A percentile compares a stretch with the other conserved stretches of the same genome.
Conservation (phyloP, 2,329 filamentous ascomycete species). For the Colletotrichum limetticola region DNA sequence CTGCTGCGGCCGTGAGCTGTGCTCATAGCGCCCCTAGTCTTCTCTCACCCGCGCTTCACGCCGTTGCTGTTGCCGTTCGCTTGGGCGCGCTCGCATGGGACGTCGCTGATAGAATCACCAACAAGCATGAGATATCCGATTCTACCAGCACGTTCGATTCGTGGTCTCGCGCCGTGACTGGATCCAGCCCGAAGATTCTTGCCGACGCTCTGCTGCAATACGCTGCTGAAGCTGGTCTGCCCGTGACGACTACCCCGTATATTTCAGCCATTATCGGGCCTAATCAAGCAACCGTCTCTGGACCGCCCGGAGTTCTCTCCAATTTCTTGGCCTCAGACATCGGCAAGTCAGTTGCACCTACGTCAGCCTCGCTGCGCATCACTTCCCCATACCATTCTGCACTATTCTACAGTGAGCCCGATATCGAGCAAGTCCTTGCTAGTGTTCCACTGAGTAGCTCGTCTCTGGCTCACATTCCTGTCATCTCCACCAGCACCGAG, state of each 20-base stretch:
- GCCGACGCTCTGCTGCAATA: slow-evolving; percentile 2
- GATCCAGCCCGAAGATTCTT: background rate
- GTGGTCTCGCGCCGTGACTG: slow-evolving; percentile 1
- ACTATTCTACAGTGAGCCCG: background rate
- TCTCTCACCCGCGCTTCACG: background rate
- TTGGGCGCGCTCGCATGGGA: slow-evolving; percentile 1
- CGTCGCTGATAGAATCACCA: background rate
- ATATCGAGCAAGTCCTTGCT: background rate
- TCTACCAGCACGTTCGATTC: slow-evolving; percentile 3
- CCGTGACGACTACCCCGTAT: background rate
- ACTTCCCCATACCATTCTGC: background rate
- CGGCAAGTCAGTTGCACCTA: background rate
- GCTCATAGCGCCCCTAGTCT: background rate
- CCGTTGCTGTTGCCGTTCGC: slow-evolving; percentile 2
- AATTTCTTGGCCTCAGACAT: background rate
- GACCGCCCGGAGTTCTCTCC: background rate
- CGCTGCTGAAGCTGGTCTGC: background rate
- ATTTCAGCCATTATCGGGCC: slow-evolving; percentile 9
- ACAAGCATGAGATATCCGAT: background rate
- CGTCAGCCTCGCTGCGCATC: background rate
- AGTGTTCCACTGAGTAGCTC: background rate
- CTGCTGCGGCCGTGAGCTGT: slow-evolving; percentile 17
- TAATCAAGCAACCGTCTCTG: slow-evolving; percentile 8
- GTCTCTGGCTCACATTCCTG: background rate
- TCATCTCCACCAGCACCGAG: background rate